Evolutionary conservation across 2,329 filamentous ascomycete species (phyloP), one percentile per base, ranked within the genome.

Genomic region (Helicocarpus griseus): DNA sequence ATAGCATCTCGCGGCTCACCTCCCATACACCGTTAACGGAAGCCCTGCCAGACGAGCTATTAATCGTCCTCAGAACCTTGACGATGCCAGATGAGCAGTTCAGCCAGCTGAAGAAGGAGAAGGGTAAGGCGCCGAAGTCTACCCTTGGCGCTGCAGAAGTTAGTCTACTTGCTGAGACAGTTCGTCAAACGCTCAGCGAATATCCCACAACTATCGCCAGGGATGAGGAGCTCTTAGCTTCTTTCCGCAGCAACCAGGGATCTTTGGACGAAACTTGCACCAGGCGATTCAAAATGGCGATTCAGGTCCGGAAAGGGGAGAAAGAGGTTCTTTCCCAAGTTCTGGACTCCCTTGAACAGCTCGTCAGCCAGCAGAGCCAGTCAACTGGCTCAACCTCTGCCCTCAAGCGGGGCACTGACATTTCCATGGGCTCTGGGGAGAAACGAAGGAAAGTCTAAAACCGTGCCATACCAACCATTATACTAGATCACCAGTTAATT

Each of bases 251-350:
- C 50, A 59, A 53, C 11, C 54, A 57, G 62, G 64, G 52, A 58
- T 65, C 63, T 55, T 61, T 55, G 24, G 40, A 63, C 14, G 59
- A 69, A 28, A 69, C 77, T 47, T 61, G 57, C 9, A 29, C 52
- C 19, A 62, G 62, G 22, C 69, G 70, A 29, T 60, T 65, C 13
- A 71, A 68, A 40, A 86, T 86, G 81, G 86, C 86, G 0, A 61
- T 82, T 21, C 71, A 78, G 48, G 84, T 89, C 33, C 78, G 87
- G 53, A 68, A 83, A 2, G 87, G 86, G 13, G 87, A 91, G 68
- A 89, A 89, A 65, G 75, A 76, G 58, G 72, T 90, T 5, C 63
- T 89, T 22, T 68, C 73, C 51, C 75, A 81, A 60, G 73, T 81
- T 1, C 72, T 77, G 53, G 58, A 54, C 45, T 67, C 65, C 56